Percentiles rank a stretch among this genome's conserved stretches.
These are phyloP conservation scores for Suillus lakei DNA, from an alignment of 768 basidiomycete genomes.

Conservation along the genomic window DNA sequence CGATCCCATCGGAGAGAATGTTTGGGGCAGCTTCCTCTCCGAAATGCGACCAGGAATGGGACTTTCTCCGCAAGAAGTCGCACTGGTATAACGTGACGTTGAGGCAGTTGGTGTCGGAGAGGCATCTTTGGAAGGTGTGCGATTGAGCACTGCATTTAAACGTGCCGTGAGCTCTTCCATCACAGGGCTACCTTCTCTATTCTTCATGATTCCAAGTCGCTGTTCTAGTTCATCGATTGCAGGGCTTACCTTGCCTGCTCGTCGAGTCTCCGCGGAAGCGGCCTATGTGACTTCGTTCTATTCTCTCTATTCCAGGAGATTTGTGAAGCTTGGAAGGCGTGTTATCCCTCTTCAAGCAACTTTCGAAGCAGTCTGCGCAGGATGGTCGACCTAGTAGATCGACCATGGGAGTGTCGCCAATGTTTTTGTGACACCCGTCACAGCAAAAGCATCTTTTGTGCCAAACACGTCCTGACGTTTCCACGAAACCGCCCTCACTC, in stretches of 20 bases:
- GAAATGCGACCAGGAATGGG: constrained; percentile 31
- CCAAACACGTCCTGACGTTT: constrained; percentile 74
- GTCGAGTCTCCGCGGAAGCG: constrained; percentile 47
- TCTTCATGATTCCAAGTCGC: constrained; percentile 59
- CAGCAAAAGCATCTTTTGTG: constrained; percentile 85
- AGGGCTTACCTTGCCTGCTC: constrained; percentile 59
- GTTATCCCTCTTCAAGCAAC: constrained; percentile 60
- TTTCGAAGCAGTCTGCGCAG: constrained; percentile 82
- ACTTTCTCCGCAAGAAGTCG: constrained; percentile 20
- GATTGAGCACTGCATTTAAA: constrained; percentile 45
- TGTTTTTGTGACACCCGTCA: constrained; percentile 70
- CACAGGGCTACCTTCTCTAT: constrained; percentile 58
- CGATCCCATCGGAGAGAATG: constrained; percentile 10
- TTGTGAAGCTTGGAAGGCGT: constrained; percentile 47
- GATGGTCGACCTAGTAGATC: constrained; percentile 83
- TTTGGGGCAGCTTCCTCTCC: constrained; percentile 24
- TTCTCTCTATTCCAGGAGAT: constrained; percentile 30
- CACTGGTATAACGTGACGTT: constrained; percentile 26
- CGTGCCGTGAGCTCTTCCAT: constrained; percentile 54
- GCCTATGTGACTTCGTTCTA: constrained; percentile 46
- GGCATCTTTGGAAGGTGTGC: constrained; percentile 33
- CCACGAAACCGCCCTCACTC: constrained; percentile 78
- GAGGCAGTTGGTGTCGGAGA: constrained; percentile 27
- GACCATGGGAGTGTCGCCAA: constrained; percentile 78
- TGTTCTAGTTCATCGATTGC: constrained; percentile 68